phyloP scores from a whole-genome alignment of 768 basidiomycete species.

The Auriscalpium microsporum region DNA sequence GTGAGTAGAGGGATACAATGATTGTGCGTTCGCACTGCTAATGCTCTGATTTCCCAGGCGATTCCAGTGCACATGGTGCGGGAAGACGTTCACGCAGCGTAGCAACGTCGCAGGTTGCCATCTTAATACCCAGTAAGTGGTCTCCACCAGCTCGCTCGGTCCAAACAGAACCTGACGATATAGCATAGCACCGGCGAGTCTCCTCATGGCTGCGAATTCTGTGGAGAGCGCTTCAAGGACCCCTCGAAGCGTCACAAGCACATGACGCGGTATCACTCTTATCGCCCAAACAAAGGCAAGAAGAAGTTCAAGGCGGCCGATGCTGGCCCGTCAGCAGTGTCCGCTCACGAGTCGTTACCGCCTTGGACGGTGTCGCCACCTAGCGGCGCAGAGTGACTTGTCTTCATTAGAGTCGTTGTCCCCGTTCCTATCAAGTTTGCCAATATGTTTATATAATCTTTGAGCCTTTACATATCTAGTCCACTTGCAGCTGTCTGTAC shows the following conservation, averaged over 20 bases:
- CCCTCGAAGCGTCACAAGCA: conserved; percentile 58
- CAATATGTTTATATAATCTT: neutral
- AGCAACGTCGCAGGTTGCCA: conserved; percentile 49
- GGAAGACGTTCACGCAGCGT: conserved; percentile 49
- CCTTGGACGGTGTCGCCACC: conserved; percentile 9
- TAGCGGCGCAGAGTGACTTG: no score
- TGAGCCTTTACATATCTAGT: no score
- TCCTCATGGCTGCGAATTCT: conserved; percentile 47
- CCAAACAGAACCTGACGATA: no score
- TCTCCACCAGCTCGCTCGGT: no score
- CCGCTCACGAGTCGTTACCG: conserved; percentile 18
- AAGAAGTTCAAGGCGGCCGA: conserved; percentile 13
- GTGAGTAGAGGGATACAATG: conserved; percentile 28
- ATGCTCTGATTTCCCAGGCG: conserved; percentile 28
- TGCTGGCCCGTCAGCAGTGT: conserved; percentile 12
- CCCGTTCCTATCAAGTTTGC: no score
- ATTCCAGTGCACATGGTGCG: conserved; percentile 43
- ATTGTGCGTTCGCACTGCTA: conserved; percentile 10
- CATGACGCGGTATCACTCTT: conserved; percentile 43
- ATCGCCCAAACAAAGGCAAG: conserved; percentile 39
- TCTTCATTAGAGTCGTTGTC: no score
- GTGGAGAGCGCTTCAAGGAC: conserved; percentile 51
- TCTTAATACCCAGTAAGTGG: conserved; percentile 41
- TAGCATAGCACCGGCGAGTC: conserved; percentile 43
- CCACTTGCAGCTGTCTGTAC: no score